Evolutionary conservation across 2,329 filamentous ascomycete genomes (phyloP).

Genomic region (Talaromyces piceae): DNA sequence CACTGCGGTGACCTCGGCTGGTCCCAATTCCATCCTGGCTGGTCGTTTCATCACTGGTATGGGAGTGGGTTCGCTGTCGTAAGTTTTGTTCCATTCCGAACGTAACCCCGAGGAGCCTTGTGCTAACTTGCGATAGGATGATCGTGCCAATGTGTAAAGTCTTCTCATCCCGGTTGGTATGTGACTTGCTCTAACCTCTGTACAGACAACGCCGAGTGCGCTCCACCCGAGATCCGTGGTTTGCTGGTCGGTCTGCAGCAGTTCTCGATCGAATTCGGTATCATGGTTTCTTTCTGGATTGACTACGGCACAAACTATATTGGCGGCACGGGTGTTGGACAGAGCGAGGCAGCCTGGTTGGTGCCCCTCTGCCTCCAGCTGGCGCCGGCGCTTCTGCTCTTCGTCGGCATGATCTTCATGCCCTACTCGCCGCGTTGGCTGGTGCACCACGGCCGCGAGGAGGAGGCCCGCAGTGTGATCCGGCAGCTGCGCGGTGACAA

Average conservation of each 20-base stretch:
- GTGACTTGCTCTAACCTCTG: conserved; percentile 53
- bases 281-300: conserved; percentile 41
- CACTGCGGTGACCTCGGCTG: conserved; percentile 40
- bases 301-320: conserved; percentile 51
- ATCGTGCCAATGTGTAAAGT: conserved; percentile 45
- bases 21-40: conserved; percentile 47
- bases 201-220: conserved; percentile 31
- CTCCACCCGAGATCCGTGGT: conserved; percentile 59
- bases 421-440: conserved; percentile 73
- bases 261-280: conserved; percentile 53
- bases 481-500: conserved; percentile 59
- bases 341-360: conserved; percentile 52
- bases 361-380: conserved; percentile 47
- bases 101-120: not conserved
- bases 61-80: conserved; percentile 45
- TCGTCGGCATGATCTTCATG: conserved; percentile 71
- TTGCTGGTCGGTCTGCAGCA: conserved; percentile 60
- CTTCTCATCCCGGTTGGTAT: conserved; percentile 50
- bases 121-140: conserved; percentile 15
- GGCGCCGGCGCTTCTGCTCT: conserved; percentile 57
- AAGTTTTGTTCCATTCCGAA: not conserved
- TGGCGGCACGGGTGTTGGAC: conserved; percentile 49
- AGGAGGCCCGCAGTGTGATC: conserved; percentile 57
- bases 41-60: conserved; percentile 59
- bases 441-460: conserved; percentile 60